phyloP scores from a whole-genome alignment of 768 basidiomycete species.

The Russula griseocarnosa region DNA sequence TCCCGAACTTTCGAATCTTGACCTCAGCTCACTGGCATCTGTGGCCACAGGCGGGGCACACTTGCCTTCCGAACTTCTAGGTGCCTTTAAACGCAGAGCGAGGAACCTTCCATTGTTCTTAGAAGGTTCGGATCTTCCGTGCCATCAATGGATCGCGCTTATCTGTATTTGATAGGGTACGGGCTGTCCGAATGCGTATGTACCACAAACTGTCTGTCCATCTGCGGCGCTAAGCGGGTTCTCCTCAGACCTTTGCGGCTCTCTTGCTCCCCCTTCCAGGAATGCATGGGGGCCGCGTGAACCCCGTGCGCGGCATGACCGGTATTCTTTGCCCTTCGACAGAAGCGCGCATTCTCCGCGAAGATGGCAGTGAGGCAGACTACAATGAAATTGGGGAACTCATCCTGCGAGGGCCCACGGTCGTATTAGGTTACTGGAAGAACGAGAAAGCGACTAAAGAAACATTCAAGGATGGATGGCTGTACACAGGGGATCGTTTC shows the following conservation, averaged over 20 bases:
- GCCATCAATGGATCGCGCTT: not conserved
- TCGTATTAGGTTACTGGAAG: constrained; percentile 69
- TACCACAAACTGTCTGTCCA: not conserved
- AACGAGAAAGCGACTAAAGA: constrained; percentile 62
- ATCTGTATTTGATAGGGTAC: constrained; percentile 7
- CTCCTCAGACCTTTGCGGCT: constrained; percentile 24
- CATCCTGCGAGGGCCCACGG: constrained; percentile 50
- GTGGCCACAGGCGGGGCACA: constrained; percentile 6
- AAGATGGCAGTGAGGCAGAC: constrained; percentile 53
- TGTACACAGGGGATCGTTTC: constrained; percentile 71
- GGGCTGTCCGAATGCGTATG: constrained; percentile 25
- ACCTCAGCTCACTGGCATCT: constrained; percentile 8
- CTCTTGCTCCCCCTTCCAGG: constrained; percentile 16
- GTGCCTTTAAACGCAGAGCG: constrained; percentile 6
- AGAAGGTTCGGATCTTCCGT: constrained; percentile 9
- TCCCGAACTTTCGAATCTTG: constrained; percentile 9
- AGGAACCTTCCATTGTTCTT: not conserved
- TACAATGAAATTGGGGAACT: constrained; percentile 64
- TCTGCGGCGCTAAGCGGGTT: not conserved
- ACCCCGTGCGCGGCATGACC: constrained; percentile 40
- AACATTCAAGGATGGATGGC: constrained; percentile 68
- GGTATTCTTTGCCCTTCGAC: constrained; percentile 62
- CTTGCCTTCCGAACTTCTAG: constrained; percentile 15
- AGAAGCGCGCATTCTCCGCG: constrained; percentile 57
- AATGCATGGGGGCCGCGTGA: constrained; percentile 7